Conservation (phyloP, 2,329 filamentous ascomycete species). For the Aspergillus arachidicola region DNA sequence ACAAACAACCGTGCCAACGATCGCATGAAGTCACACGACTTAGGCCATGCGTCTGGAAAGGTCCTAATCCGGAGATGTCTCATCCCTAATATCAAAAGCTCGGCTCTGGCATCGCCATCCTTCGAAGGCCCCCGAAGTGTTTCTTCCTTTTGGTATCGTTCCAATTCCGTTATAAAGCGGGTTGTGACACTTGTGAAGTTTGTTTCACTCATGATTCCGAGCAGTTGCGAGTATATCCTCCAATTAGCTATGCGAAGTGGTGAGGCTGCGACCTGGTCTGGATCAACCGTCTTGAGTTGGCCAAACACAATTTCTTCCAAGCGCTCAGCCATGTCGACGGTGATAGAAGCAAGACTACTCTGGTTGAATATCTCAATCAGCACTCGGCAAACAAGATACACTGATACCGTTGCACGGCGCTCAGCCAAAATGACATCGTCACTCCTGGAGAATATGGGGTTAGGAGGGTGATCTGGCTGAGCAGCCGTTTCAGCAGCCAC, state of each 20-base stretch:
- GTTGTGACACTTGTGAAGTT: conserved; percentile 84
- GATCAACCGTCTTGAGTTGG: conserved; percentile 87
- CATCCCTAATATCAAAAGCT: conserved; percentile 88
- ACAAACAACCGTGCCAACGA: conserved; percentile 80
- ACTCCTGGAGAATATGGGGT: conserved; percentile 55
- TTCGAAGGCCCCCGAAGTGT: conserved; percentile 48
- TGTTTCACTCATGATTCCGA: conserved; percentile 94
- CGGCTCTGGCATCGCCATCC: conserved; percentile 77
- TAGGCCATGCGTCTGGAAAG: conserved; percentile 75
- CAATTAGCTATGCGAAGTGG: conserved; percentile 90
- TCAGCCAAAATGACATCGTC: conserved; percentile 79
- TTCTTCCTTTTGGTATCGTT: conserved; percentile 74
- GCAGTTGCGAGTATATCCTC: conserved; percentile 87
- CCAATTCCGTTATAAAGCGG: conserved; percentile 80
- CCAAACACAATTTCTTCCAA: conserved; percentile 94
- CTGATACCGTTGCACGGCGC: conserved; percentile 87
- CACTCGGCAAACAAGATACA: conserved; percentile 92
- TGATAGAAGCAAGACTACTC: conserved; percentile 80
- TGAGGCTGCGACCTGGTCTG: conserved; percentile 70
- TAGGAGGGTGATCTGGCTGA: conserved; percentile 27
- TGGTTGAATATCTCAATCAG: conserved; percentile 92
- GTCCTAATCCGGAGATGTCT: conserved; percentile 80
- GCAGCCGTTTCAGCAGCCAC: conserved; percentile 36
- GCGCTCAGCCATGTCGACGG: conserved; percentile 88
- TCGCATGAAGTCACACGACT: conserved; percentile 86